A percentile compares a stretch with the other conserved stretches of the same genome.
phyloP scores from a whole-genome alignment of 2,329 filamentous ascomycete species.

The Aspergillus intermedius region DNA sequence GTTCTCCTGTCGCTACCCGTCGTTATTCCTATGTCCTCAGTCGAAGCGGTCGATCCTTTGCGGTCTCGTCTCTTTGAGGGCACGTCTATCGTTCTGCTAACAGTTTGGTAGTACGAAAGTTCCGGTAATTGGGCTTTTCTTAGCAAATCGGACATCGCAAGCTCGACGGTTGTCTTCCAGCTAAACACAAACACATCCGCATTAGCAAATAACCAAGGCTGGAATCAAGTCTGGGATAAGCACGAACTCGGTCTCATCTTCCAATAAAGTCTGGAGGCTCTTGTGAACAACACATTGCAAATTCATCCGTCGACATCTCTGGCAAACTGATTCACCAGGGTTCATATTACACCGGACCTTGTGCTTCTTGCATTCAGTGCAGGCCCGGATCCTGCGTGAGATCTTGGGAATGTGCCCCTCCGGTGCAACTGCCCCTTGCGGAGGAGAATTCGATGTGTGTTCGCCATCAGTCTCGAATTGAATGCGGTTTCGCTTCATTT shows the following conservation, averaged over 20 bases:
- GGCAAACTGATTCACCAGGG: constrained; percentile 43
- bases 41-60: constrained; percentile 28
- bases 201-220: constrained; percentile 1
- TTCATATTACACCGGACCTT: constrained; percentile 52
- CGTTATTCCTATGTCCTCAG: constrained; percentile 19
- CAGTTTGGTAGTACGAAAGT: constrained; percentile 32
- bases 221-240: constrained; percentile 9
- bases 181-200: constrained; percentile 16
- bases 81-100: constrained; percentile 23
- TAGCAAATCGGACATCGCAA: constrained; percentile 33
- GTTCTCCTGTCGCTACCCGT: constrained; percentile 13
- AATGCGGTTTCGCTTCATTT: constrained; percentile 35
- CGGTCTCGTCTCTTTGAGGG: constrained; percentile 25
- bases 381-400: constrained; percentile 43
- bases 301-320: constrained; percentile 44
- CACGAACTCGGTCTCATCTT: constrained; percentile 43
- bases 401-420: constrained; percentile 36
- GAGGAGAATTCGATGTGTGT: constrained; percentile 27
- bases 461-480: constrained; percentile 34
- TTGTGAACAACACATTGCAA: constrained; percentile 49
- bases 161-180: constrained; percentile 34
- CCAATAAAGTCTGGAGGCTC: constrained; percentile 44
- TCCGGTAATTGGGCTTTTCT: constrained; percentile 32
- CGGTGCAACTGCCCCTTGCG: constrained; percentile 15
- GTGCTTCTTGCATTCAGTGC: constrained; percentile 49